These are phyloP conservation scores for Sporopachydermia lactativora DNA, from an alignment of 805 yeast genomes.

Conservation along the genomic window DNA sequence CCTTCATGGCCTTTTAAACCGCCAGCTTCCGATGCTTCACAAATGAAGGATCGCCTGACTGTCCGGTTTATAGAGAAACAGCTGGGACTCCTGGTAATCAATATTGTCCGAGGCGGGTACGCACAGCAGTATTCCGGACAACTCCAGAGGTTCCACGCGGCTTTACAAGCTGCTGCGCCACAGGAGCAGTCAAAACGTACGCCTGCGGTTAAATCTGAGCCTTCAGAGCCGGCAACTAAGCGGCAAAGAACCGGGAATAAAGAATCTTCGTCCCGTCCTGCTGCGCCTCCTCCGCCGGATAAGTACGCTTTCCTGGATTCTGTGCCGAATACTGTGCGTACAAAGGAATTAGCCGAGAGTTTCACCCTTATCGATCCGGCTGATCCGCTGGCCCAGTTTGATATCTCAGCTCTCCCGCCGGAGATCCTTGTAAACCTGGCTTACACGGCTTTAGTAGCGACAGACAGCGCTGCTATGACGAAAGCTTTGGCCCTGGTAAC, in stretches of 20 bases:
- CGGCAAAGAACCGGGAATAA: constrained; percentile 10
- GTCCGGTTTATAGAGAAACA: neutral
- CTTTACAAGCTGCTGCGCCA: neutral
- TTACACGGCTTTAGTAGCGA: constrained; percentile 45
- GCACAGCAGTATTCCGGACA: neutral
- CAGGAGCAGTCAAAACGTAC: neutral
- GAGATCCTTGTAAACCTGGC: constrained; percentile 53
- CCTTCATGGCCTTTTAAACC: neutral
- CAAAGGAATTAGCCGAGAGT: constrained; percentile 37
- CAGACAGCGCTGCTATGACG: constrained; percentile 36
- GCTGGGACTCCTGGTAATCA: neutral
- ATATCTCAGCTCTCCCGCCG: constrained; percentile 53
- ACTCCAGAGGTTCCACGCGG: neutral
- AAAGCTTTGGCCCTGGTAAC: constrained; percentile 36
- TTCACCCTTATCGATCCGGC: constrained; percentile 51
- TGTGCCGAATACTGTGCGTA: constrained; percentile 14
- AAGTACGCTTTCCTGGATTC: constrained; percentile 23
- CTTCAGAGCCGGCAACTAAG: constrained; percentile 5
- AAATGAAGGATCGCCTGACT: neutral
- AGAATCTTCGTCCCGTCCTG: constrained; percentile 12
- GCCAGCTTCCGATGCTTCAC: neutral
- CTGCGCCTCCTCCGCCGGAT: constrained; percentile 15
- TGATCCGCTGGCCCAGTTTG: constrained; percentile 52
- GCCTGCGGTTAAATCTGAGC: constrained; percentile 1
- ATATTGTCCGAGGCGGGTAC: neutral